Evolutionary conservation across 2,329 filamentous ascomycete species (phyloP).

Genomic region (Pseudocercospora fijiensis): DNA sequence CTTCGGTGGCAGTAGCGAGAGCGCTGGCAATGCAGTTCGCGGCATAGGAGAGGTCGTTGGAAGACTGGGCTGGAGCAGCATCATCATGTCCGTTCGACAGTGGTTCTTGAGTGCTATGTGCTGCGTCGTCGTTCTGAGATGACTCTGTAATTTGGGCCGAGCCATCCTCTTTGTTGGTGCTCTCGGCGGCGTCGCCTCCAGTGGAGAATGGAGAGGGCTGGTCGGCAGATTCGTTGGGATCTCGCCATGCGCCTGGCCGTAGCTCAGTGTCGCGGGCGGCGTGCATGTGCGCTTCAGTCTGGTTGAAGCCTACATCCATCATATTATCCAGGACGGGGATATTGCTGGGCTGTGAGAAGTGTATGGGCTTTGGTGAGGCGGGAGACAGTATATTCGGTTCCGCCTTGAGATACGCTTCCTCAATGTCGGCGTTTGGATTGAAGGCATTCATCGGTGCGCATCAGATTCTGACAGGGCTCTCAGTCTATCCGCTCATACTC

Average conservation of each 20-base stretch:
- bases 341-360: slow-evolving; percentile 65
- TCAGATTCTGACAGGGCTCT: slow-evolving; percentile 1
- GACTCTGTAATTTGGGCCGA: slow-evolving; percentile 2
- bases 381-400: slow-evolving; percentile 60
- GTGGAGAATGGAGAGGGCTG: slow-evolving; percentile 26
- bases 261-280: slow-evolving; percentile 38
- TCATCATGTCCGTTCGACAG: slow-evolving; percentile 22
- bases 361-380: slow-evolving; percentile 68
- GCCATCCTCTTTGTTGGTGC: slow-evolving; percentile 6
- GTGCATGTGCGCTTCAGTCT: slow-evolving; percentile 59
- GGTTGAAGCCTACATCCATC: slow-evolving; percentile 70
- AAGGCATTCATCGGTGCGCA: slow-evolving; percentile 28
- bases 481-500: slow-evolving; percentile 4
- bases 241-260: slow-evolving; percentile 37
- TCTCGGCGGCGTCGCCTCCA: slow-evolving; percentile 20
- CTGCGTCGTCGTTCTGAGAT: slow-evolving; percentile 4
- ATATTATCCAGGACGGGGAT: slow-evolving; percentile 70
- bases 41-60: slow-evolving; percentile 27
- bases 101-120: slow-evolving; percentile 28
- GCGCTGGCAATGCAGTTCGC: slow-evolving; percentile 17
- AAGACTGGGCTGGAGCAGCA: slow-evolving; percentile 18
- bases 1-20: slow-evolving; percentile 17
- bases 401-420: slow-evolving; percentile 62
- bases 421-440: slow-evolving; percentile 28
- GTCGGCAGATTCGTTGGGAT: slow-evolving; percentile 31